A percentile compares a stretch with the other conserved stretches of the same genome.
Evolutionary conservation across 1,284 basidiomycete genomes (phyloP).

Genomic region (Termitomyces sp.): DNA sequence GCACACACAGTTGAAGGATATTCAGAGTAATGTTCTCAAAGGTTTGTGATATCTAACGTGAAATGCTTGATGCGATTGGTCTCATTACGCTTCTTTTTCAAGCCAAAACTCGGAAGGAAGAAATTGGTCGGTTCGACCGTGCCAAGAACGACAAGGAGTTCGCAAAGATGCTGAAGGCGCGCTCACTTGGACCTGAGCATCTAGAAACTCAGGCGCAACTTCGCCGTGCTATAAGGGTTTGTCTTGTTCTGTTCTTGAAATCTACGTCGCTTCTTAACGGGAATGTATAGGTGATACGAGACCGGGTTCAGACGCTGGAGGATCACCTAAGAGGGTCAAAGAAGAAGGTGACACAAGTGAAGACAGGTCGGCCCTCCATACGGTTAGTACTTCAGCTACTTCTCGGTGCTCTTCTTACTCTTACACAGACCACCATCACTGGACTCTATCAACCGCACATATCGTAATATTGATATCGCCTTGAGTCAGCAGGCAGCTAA

Average conservation of each 20-base stretch:
- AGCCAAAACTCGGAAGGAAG: conserved; percentile 69
- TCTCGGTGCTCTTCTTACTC: neutral
- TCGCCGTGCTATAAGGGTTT: conserved; percentile 62
- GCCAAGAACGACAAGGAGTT: conserved; percentile 76
- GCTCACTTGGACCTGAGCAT: conserved; percentile 85
- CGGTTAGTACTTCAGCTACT: conserved; percentile 40
- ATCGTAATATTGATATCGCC: conserved; percentile 74
- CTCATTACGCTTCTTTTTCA: conserved; percentile 23
- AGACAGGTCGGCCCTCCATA: conserved; percentile 57
- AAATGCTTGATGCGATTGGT: neutral
- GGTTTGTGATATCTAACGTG: conserved; percentile 33
- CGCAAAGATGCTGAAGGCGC: conserved; percentile 71
- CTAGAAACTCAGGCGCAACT: conserved; percentile 78
- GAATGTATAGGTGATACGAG: conserved; percentile 49
- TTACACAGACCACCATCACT: conserved; percentile 67
- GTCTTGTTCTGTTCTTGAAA: conserved; percentile 19
- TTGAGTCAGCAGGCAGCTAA: conserved; percentile 61
- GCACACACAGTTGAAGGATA: conserved; percentile 41
- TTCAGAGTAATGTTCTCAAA: conserved; percentile 64
- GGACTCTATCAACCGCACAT: conserved; percentile 79
- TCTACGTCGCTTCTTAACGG: conserved; percentile 8
- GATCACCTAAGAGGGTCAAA: conserved; percentile 66
- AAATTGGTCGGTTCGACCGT: conserved; percentile 68
- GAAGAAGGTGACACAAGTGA: conserved; percentile 60
- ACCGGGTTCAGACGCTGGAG: conserved; percentile 75